Base-by-base conservation (phyloP, 768 basidiomycete genomes). In the Pholiota microspora region DNA sequence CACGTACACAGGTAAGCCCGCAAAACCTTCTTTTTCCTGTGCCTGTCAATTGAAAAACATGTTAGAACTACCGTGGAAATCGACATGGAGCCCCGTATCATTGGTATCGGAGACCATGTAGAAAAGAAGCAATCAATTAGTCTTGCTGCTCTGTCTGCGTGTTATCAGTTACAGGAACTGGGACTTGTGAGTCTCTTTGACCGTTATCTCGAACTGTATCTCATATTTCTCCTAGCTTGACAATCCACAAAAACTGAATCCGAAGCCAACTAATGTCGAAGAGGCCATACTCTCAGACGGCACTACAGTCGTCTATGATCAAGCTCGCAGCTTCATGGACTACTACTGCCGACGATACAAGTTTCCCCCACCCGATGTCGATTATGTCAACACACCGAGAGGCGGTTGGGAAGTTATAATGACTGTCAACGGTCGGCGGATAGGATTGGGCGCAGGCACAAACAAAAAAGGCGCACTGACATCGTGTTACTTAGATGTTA, bases 311-410 rank as follows among this genome's bases (percentile, higher is more conserved):
- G 73, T 73, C 6, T 86, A 86, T 48, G 89, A 92, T 49, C 79
- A 80, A 49, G 92, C 93, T 2, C 83, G 88, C 46, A 83, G 81
- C 56, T 98, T 98, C 75, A 94, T 97, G 88, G 94, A 95, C 59
- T 98, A 89, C 68, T 98, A 98, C 63, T 96, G 94, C 66, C 81
- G 84, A 42, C 78, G 84, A 31, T 97, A 84, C 67, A 73, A 74
- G 23, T 94, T 94, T 63, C 75, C 78, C 8, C 82, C 80, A 58
- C 92, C 92, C 2, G 87, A 89, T 46, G 70, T 96, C 56, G 76
- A 77, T 12, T 88, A 80, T 55, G 60, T 64, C 47, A 56, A 54
- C 18, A 58, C 57, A 36, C 40, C 40, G 21, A 16, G 62, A 35
- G 70, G 66, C 16, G 62, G 64, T 23, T 94, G 92, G 90, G 83